Base-by-base conservation (phyloP, 495 filamentous ascomycete species). In the Penicillium angulare region DNA sequence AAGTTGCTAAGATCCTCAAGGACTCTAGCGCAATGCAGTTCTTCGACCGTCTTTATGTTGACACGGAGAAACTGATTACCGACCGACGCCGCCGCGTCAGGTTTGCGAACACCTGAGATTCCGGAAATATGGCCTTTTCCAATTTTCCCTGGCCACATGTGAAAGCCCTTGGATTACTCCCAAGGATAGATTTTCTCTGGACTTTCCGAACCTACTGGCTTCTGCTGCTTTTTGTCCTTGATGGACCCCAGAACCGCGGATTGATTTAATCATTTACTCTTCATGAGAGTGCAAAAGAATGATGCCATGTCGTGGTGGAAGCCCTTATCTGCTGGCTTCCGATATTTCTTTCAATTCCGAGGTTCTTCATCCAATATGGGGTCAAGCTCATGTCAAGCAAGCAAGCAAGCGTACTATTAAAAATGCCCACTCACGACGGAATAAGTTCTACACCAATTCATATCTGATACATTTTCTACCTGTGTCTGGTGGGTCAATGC, bases 1-100 rank as follows among this genome's bases (percentile, higher is more conserved):
- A 95, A 67, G 89, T 95, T 53, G 85, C 88, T 33, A 91, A 89
- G 62, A 89, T 92, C 47, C 74, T 95, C 27, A 89, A 86, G 69
- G 89, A 95, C 72, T 84, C 86, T 39, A 75, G 74, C 53, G 87
- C 88, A 34, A 91, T 92, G 89, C 80, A 86, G 51, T 86, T 83
- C 64, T 69, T 92, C 60, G 89, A 92, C 62, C 72, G 74, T 67
- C 78, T 95, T 55, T 86, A 86, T 66, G 61, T 78, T 58, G 68
- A 78, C 47, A 92, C 88, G 27, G 89, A 92, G 71, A 80, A 79
- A 57, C 74, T 82, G 62, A 90, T 95, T 56, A 81, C 88, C 53
- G 81, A 87, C 49, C 74, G 88, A 36, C 58, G 54, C 49, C 73
- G 73, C 50, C 70, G 70, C 42, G 68, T 46, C 39, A 74, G 73